phyloP scores from a whole-genome alignment of 768 basidiomycete genomes.

The Amanita fuliginea region DNA sequence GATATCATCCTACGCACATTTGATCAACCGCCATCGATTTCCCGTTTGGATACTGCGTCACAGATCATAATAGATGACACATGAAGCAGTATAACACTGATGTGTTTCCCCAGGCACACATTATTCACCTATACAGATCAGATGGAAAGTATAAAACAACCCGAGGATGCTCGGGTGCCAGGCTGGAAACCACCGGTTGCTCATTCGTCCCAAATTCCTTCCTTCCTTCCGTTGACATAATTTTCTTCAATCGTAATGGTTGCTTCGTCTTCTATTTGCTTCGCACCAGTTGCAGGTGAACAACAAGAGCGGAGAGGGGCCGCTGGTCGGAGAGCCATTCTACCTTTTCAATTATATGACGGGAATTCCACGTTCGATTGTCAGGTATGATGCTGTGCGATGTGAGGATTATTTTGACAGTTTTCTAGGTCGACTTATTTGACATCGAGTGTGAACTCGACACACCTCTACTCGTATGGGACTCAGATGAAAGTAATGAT shows the following conservation, averaged over 20 bases:
- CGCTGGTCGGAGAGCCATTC: conserved; percentile 1
- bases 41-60: background rate
- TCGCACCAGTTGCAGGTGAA: conserved; percentile 9
- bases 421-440: background rate
- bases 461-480: conserved; percentile 3
- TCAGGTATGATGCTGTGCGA: background rate
- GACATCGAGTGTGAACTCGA: background rate
- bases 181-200: background rate
- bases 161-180: background rate
- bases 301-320: conserved; percentile 1
- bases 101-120: too few species aligned
- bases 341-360: background rate
- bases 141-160: background rate
- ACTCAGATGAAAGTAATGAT: conserved; percentile 4
- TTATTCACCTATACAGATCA: too few species aligned
- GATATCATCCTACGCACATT: background rate
- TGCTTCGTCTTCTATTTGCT: background rate
- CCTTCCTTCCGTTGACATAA: background rate
- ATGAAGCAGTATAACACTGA: background rate
- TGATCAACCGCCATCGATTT: background rate
- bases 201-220: background rate
- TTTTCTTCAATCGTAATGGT: conserved; percentile 2
- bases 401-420: background rate
- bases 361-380: background rate
- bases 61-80: background rate